Evolutionary conservation across 1,284 basidiomycete genomes (phyloP).

Genomic region (Cryptococcus wingfieldii): DNA sequence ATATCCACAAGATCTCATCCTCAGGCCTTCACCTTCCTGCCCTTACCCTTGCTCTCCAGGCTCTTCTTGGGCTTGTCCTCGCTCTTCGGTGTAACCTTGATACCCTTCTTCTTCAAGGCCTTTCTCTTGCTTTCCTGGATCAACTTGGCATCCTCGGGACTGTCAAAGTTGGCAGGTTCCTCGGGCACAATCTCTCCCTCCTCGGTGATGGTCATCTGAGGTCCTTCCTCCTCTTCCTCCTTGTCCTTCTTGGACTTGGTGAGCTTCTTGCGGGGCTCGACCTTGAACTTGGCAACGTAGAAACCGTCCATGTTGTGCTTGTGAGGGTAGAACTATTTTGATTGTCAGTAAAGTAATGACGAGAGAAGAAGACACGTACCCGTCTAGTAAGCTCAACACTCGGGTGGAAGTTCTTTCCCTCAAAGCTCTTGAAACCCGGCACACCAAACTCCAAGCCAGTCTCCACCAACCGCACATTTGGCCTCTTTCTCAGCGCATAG

Average conservation of each 20-base stretch:
- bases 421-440: slow-evolving; percentile 83
- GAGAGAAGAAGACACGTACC: slow-evolving; percentile 50
- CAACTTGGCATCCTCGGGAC: slow-evolving; percentile 44
- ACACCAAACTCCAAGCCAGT: slow-evolving; percentile 90
- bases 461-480: slow-evolving; percentile 90
- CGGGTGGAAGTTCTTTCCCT: slow-evolving; percentile 81
- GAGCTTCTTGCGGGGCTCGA: slow-evolving; percentile 68
- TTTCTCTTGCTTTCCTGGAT: slow-evolving; percentile 47
- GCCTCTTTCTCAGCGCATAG: slow-evolving; percentile 94
- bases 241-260: slow-evolving; percentile 29
- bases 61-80: slow-evolving; percentile 7
- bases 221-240: slow-evolving; percentile 46
- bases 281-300: slow-evolving; percentile 97
- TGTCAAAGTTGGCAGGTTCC: slow-evolving; percentile 42
- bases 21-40: slow-evolving; percentile 20
- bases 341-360: background rate
- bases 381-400: slow-evolving; percentile 77
- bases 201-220: slow-evolving; percentile 32
- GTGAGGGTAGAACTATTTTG: slow-evolving; percentile 46
- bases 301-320: slow-evolving; percentile 82
- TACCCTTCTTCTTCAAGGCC: slow-evolving; percentile 51
- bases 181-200: slow-evolving; percentile 34
- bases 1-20: background rate
- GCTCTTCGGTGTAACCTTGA: slow-evolving; percentile 40
- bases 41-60: slow-evolving; percentile 6